Evolutionary conservation across 202 grass and related monocot genomes (phyloP).

Genomic region (Carex sylvatica): DNA sequence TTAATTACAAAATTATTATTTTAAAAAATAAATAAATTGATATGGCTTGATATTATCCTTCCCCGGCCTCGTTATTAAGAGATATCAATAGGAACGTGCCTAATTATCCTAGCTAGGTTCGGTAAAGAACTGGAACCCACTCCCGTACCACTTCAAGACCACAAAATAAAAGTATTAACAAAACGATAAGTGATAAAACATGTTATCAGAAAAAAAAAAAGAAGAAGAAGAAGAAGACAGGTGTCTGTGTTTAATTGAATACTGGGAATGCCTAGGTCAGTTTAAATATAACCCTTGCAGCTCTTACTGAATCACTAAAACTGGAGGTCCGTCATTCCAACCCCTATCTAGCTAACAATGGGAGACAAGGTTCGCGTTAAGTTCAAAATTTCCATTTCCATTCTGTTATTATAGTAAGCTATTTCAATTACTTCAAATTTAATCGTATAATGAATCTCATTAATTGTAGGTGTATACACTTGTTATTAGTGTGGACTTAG

Average conservation of each 20-base stretch:
- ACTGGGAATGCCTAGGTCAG: neutral
- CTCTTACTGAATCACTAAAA: neutral
- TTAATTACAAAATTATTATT: no score
- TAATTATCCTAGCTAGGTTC: neutral
- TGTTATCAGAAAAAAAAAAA: no score
- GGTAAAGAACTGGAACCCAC: neutral
- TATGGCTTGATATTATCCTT: neutral
- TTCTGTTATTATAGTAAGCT: neutral
- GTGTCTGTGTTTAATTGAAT: neutral
- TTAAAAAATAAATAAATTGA: neutral
- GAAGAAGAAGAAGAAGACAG: neutral
- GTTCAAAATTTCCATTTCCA: neutral
- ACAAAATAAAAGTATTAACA: neutral
- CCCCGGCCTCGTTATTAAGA: neutral
- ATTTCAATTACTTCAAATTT: neutral
- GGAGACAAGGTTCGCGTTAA: conserved; percentile 13
- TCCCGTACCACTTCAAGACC: neutral
- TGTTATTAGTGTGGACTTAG: neutral
- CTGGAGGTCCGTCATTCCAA: neutral
- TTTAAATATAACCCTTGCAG: conserved; percentile 6
- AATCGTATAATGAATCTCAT: neutral
- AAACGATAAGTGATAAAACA: neutral
- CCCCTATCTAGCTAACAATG: neutral
- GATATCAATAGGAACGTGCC: neutral
- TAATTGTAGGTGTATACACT: conserved; percentile 8